Percentiles rank a stretch among this genome's conserved stretches.
These are phyloP conservation scores for Saxophila tyrrhenica DNA, from an alignment of 495 filamentous ascomycete species.

Conservation along the genomic window DNA sequence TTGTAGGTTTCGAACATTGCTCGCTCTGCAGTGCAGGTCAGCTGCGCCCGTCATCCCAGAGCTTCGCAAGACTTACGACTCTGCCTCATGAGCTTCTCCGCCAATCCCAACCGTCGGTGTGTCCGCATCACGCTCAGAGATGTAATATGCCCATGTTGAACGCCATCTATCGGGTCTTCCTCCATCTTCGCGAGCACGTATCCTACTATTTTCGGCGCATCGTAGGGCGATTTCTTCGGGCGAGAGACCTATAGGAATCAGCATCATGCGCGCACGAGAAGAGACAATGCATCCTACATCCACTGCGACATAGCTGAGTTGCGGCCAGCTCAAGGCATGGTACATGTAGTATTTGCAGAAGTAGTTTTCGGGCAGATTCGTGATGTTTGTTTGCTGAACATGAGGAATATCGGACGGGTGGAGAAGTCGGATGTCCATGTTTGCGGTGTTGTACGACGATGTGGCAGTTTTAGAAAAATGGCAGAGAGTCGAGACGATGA, in stretches of 20 bases:
- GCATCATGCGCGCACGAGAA: conserved; percentile 1
- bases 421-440: conserved; percentile 72
- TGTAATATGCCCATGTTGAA: conserved; percentile 94
- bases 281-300: conserved; percentile 38
- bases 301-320: conserved; percentile 91
- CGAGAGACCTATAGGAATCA: conserved; percentile 50
- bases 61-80: conserved; percentile 53
- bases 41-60: background rate
- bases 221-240: conserved; percentile 62
- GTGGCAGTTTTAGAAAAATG: background rate
- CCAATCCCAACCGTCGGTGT: conserved; percentile 78
- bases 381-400: conserved; percentile 96
- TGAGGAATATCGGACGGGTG: conserved; percentile 73
- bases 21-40: conserved; percentile 46
- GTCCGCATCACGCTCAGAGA: conserved; percentile 92
- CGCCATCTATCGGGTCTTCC: conserved; percentile 83
- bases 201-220: conserved; percentile 95
- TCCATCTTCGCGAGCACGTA: conserved; percentile 99
- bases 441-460: background rate
- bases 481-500: background rate
- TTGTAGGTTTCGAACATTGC: conserved; percentile 93
- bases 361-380: conserved; percentile 98
- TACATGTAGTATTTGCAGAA: conserved; percentile 99
- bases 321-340: conserved; percentile 95
- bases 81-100: conserved; percentile 94